Evolutionary conservation across 257 asterid genomes (phyloP).

Genomic region (Petunia axillaris): DNA sequence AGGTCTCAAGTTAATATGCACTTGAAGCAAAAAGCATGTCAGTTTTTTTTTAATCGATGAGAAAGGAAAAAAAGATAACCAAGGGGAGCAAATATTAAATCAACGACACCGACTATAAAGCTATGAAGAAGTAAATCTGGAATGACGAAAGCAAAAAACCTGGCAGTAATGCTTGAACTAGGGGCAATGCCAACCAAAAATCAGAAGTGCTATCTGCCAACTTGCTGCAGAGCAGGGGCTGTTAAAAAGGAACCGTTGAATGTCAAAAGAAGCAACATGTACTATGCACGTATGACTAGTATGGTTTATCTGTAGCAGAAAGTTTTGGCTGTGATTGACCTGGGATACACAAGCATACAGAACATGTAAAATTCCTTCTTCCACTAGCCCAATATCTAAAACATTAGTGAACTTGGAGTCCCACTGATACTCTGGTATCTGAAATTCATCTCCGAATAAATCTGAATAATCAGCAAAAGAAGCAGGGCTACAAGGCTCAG

Average conservation of each 20-base stretch:
- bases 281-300: neutral
- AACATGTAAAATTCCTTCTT: conserved; percentile 94
- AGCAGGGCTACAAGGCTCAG: conserved; percentile 46
- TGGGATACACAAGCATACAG: conserved; percentile 93
- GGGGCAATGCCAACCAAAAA: conserved; percentile 84
- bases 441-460: conserved; percentile 86
- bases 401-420: conserved; percentile 63
- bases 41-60: neutral
- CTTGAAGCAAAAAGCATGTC: neutral
- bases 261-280: conserved; percentile 23
- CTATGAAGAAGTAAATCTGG: neutral
- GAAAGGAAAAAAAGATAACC: neutral
- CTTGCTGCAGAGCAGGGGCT: conserved; percentile 88
- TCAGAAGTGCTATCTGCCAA: conserved; percentile 76
- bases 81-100: neutral
- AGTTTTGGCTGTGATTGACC: conserved; percentile 56
- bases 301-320: neutral
- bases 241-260: conserved; percentile 36
- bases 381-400: conserved; percentile 75
- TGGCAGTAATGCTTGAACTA: conserved; percentile 94
- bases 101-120: neutral
- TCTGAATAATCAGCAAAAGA: conserved; percentile 63
- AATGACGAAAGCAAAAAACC: conserved; percentile 43
- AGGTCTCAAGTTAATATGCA: conserved; percentile 12
- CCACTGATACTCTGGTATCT: conserved; percentile 58